Conservation (phyloP, 2,329 filamentous ascomycete genomes). For the Coniochaeta pulveracea region DNA sequence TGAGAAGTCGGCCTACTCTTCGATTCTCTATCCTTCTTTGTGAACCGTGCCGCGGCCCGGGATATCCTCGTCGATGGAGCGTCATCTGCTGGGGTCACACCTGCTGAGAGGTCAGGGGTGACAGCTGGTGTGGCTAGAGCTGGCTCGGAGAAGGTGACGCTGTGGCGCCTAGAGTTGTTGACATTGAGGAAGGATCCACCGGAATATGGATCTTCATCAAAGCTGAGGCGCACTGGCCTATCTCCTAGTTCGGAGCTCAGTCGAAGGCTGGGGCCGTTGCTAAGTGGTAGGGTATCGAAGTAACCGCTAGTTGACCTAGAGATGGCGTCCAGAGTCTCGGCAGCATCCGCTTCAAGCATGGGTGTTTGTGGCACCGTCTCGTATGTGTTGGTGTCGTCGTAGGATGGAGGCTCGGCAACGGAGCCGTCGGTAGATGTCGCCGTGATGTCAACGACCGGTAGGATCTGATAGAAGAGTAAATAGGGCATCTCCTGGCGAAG, state of each 20-base stretch:
- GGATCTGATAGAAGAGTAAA: conserved; percentile 87
- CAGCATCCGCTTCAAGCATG: conserved; percentile 16
- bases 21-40: conserved; percentile 16
- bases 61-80: conserved; percentile 41
- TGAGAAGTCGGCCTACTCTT: conserved; percentile 44
- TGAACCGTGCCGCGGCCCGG: conserved; percentile 44
- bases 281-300: conserved; percentile 29
- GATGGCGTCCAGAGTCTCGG: conserved; percentile 10
- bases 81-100: conserved; percentile 39
- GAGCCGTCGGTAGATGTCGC: conserved; percentile 33
- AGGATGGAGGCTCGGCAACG: conserved; percentile 44
- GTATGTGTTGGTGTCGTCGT: conserved; percentile 36
- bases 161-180: conserved; percentile 35
- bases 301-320: conserved; percentile 29
- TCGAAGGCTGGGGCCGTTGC: conserved; percentile 33
- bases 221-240: conserved; percentile 29
- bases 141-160: conserved; percentile 34
- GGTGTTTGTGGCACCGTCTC: conserved; percentile 17
- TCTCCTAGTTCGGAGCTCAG: conserved; percentile 42
- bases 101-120: conserved; percentile 25
- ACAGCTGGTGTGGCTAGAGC: conserved; percentile 24
- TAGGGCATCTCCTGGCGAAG: conserved; percentile 86
- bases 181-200: conserved; percentile 16
- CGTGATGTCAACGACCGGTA: conserved; percentile 67
- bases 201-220: conserved; percentile 27